Base-by-base conservation (phyloP, 805 yeast species). In the Blastobotrys americana region DNA sequence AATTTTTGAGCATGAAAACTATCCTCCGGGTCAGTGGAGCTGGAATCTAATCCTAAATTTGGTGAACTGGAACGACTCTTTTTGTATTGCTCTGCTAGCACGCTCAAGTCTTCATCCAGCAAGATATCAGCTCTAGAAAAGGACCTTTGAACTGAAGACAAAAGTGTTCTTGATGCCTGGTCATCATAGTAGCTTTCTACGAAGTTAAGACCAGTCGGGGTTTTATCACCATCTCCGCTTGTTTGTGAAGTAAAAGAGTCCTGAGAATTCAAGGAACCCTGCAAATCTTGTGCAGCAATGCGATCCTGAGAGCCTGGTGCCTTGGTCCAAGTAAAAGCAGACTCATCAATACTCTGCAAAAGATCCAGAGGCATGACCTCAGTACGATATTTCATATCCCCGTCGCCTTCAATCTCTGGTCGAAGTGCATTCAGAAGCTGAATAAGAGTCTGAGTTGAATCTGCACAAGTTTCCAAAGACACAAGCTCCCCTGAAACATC, bases 351-450 rank as follows among this genome's bases (percentile, higher is more conserved):
- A 16, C 61, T 73, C 2, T 66, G 59, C 44, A 74, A 63, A 2
- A 75, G 53, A 8, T 60, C 65, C 2, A 66, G 56, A 6, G 54
- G 58, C 1, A 70, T 65, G 3, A 55, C 44, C 27, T 60, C 55
- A 6, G 63, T 56, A 40, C 70, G 76, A 58, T 73, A 82, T 60
- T 79, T 84, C 28, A 76, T 75, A 2, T 76, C 77, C 48, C 78
- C 79, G 0, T 71, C 68, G 34, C 46, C 46, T 48, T 82, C 78
- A 1, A 84, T 62, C 0, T 89, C 88, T 10, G 76, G 77, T 53
- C 83, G 84, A 54, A 89, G 66, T 55, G 87, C 95, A 47, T 76
- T 79, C 6, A 81, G 51, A 5, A 84, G 55, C 49, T 83, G 94
- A 2, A 78, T 49, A 35, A 89, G 61, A 9, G 90, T 76, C 55